Evolutionary conservation across 345 rosid genomes (phyloP), one percentile per base, ranked within the genome.

Genomic region (Tarenaya hassleriana): DNA sequence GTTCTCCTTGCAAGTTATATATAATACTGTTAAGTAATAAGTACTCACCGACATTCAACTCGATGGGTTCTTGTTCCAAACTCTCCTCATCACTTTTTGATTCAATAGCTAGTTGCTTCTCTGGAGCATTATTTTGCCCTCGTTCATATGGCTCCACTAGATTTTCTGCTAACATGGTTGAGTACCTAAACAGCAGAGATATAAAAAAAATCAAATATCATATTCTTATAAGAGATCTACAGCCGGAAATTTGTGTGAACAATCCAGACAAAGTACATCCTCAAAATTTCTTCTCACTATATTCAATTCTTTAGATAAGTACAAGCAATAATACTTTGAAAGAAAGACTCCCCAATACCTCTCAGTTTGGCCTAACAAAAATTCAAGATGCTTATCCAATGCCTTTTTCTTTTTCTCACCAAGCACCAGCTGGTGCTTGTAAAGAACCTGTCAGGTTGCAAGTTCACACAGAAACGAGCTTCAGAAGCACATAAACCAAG

Each of bases 131-230:
- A 35, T 55, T 80, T 59, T 66, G 76, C 50, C 56, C 57, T 27
- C 70, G 80, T 55, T 66, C 74, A 52, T 37, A 48, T 24, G 75
- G 67, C 50, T 88, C 97, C 59, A 66, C 85, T 56, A 94, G 75
- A 72, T 94, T 94, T 82, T 94, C 99, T 19, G 99, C 99, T 55
- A 94, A 73, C 99, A 94, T 94, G 37, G 97, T 88, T 50, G 99
- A 94, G 80, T 94, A 94, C 80, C 99, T 94, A 52, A 62, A 66
- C 40, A n/a, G 1, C 47, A 42, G 18, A 52, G 13, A 42, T 24
- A 19, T 52, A 45, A 56, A 47, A 56, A 47, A 53, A 45, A 40
- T 37, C 8, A 2, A 13, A 37, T 1, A 37, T 10, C 41, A 37
- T 37, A 37, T 13, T 2, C 15, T 10, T 10, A 10, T 13, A 8